Base-by-base conservation (phyloP, 2,329 filamentous ascomycete genomes). In the Cercospora beticola region DNA sequence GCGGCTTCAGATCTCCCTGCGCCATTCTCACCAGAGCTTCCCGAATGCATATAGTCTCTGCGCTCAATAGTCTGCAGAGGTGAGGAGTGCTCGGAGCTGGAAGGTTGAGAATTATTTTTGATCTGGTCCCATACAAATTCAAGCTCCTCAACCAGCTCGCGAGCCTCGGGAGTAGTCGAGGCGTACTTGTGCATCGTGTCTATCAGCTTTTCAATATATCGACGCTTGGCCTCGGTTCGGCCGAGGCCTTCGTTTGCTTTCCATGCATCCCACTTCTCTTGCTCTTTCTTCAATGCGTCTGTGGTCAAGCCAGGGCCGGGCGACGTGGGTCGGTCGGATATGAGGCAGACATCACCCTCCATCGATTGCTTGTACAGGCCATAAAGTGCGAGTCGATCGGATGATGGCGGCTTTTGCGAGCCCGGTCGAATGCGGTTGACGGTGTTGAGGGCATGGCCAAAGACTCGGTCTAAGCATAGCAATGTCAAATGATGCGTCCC, bases 111-210 rank as follows among this genome's bases (percentile, higher is more conserved):
- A 60, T 80, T 97, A 74, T 90, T 91, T 80, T 95, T 97, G 75
- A 99, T 94, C 79, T 98, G 95, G 74, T 97, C 93, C 95, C 95
- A 99, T 46, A 99, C 94, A 76, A 98, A 99, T 81, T 99, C 95
- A n/a, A 99, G 87, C 80, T 99, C 95, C 9, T 89, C 86, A 43
- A 98, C 94, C 46, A 99, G 86, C 80, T 97, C 94, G 68, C 90
- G 87, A 7, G 93, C 93, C 78, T 97, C 93, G 60, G 90, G 86
- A 18, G 93, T 97, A 49, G 90, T 86, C 54, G 86, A 95, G 61
- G 95, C 95, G 83, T 97, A 98, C 78, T 89, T 88, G 83, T 97
- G 94, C 94, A 99, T 98, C 0, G 94, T 98, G 75, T 94, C 91
- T 79, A 99, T 97, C 69, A 99, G 84, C 18, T 92, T 94, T 76